Base-by-base conservation (phyloP, 1,284 basidiomycete species). In the Moesziomyces sp. region DNA sequence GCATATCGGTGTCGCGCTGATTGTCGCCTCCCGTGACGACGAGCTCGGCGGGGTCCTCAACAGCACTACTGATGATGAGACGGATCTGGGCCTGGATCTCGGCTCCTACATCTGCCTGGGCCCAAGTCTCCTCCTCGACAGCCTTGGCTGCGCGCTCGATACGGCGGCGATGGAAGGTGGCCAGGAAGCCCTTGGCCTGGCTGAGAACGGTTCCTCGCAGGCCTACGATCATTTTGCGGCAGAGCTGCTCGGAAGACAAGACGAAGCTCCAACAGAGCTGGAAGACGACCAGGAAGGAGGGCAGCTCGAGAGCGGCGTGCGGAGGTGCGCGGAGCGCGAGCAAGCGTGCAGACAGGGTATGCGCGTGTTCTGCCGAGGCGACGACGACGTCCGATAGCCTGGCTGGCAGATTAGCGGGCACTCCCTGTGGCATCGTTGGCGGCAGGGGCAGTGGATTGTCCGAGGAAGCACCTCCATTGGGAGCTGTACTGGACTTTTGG, bases 111-210 rank as follows among this genome's bases (percentile, higher is more conserved):
- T 97, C 94, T 4, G 89, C 87, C 34, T 92, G 92, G 53, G 88
- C 89, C 93, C 94, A 95, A 48, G 90, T 90, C 78, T 96, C 94
- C 75, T 94, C 92, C 83, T 96, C 93, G 8, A 99, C 95, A 14
- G 93, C 86, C 83, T 92, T 93, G 24, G 95, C 94, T 5, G 92
- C 93, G 66, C 89, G 88, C 2, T 91, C 90, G 61, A 98, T 89
- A 53, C 91, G 88, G n/a, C 87, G 85, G 71, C 93, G 90, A 83
- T 99, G 96, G 85, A 95, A 97, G 0, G 87, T 85, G 74, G 92
- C 90, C 28, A 99, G 86, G 86, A 95, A 99, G 3, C 88, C 86
- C 84, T 95, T 95, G 7, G 93, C 92, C 89, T 95, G 79, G 48
- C 75, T 74, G n/a, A 75, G 72, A 24, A 69, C 54, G 6, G 51